phyloP scores from a whole-genome alignment of 2,329 filamentous ascomycete species.

The Nannizziopsis barbatae region DNA sequence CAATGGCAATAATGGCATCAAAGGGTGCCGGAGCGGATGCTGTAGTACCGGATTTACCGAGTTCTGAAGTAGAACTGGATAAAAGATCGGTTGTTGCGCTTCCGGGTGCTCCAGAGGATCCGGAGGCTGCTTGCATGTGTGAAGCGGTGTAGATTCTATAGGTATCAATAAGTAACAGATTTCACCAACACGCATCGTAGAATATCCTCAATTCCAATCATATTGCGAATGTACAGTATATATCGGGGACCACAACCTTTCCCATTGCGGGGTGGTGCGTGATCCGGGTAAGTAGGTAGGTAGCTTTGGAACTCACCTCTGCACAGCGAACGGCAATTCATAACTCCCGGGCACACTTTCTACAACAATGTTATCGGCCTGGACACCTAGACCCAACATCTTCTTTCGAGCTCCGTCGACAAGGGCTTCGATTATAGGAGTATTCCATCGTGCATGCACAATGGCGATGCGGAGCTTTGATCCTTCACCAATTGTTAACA shows the following conservation, averaged over 20 bases:
- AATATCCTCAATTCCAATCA: not conserved
- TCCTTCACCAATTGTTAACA: constrained; percentile 9
- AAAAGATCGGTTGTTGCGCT: constrained; percentile 50
- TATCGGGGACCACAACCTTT: too few species aligned
- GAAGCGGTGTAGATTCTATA: constrained; percentile 69
- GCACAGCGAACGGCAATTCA: constrained; percentile 83
- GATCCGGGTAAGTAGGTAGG: not conserved
- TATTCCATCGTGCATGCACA: constrained; percentile 93
- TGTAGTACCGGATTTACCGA: constrained; percentile 36
- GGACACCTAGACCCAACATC: constrained; percentile 67
- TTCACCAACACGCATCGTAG: not conserved
- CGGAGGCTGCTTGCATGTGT: constrained; percentile 57
- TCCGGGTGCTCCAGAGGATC: constrained; percentile 1
- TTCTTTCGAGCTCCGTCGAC: constrained; percentile 68
- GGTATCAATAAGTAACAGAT: not conserved
- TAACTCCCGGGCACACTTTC: constrained; percentile 89
- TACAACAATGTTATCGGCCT: constrained; percentile 74
- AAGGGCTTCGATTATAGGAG: constrained; percentile 72
- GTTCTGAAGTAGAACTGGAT: constrained; percentile 55
- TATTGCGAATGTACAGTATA: too few species aligned
- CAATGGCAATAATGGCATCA: constrained; percentile 89
- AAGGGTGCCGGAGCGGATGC: constrained; percentile 46
- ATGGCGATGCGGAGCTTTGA: constrained; percentile 79
- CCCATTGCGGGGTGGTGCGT: too few species aligned
- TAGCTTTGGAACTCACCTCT: constrained; percentile 48